Evolutionary conservation across 2,329 filamentous ascomycete species (phyloP).

Genomic region (Talaromyces amestolkiae): DNA sequence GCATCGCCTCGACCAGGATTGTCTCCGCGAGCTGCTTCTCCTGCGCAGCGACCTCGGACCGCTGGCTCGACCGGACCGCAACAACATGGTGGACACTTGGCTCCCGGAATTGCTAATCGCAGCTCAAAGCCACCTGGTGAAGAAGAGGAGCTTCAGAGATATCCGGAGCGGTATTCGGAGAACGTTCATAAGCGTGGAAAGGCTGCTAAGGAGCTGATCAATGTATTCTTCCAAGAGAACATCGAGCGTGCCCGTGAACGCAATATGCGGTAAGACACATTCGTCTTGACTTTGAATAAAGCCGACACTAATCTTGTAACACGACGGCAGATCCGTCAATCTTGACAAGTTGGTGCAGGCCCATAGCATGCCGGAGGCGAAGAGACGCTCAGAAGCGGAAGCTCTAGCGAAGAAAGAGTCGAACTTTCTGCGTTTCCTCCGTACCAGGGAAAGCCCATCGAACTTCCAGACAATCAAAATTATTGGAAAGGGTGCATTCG

Average conservation of each 20-base stretch:
- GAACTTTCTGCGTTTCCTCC: conserved; percentile 87
- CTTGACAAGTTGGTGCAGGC: conserved; percentile 83
- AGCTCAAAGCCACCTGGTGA: conserved; percentile 56
- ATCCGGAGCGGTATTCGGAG: conserved; percentile 83
- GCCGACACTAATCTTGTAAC: conserved; percentile 9
- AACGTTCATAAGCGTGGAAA: conserved; percentile 73
- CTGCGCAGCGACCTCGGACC: conserved; percentile 76
- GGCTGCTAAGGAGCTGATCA: conserved; percentile 63
- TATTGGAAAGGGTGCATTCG: conserved; percentile 97
- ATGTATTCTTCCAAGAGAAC: conserved; percentile 94
- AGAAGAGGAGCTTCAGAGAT: conserved; percentile 70
- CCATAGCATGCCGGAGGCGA: conserved; percentile 67
- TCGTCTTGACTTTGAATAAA: neutral
- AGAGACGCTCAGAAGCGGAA: conserved; percentile 81
- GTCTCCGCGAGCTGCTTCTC: conserved; percentile 67
- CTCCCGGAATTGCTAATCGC: conserved; percentile 60
- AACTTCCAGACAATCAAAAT: conserved; percentile 98
- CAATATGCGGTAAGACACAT: conserved; percentile 73
- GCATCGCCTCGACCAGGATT: conserved; percentile 67
- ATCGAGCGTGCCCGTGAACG: conserved; percentile 93
- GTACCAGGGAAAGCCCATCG: conserved; percentile 86
- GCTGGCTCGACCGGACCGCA: conserved; percentile 62
- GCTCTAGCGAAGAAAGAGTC: conserved; percentile 84
- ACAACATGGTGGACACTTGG: conserved; percentile 66
- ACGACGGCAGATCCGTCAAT: conserved; percentile 71